Evolutionary conservation across 176 grass and related monocot species (phyloP).

Genomic region (Aegilops tauschii): DNA sequence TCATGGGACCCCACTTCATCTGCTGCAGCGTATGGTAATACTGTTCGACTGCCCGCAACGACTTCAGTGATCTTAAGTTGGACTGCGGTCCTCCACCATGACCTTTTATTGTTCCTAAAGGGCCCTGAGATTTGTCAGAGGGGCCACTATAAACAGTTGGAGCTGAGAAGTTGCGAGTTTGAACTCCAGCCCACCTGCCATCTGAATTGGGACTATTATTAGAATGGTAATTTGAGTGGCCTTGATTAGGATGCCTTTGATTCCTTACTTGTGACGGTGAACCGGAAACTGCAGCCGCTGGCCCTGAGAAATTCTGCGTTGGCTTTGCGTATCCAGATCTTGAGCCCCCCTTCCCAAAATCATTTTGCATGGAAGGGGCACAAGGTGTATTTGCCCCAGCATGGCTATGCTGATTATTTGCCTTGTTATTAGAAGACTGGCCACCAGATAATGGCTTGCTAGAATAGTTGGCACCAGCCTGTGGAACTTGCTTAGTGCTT

Average conservation of each 20-base stretch:
- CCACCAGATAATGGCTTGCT: constrained; percentile 34
- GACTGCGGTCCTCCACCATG: constrained; percentile 44
- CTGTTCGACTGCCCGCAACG: constrained; percentile 61
- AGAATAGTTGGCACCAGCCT: constrained; percentile 40
- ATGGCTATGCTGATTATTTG: constrained; percentile 33
- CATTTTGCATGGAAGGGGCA: constrained; percentile 35
- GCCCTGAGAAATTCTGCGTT: constrained; percentile 45
- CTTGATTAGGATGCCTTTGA: constrained; percentile 48
- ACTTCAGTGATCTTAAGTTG: constrained; percentile 55
- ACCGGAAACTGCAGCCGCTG: constrained; percentile 41
- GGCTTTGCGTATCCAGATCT: constrained; percentile 44
- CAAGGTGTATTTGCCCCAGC: constrained; percentile 38
- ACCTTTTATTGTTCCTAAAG: constrained; percentile 46
- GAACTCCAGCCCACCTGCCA: constrained; percentile 35
- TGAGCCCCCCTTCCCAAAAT: constrained; percentile 32
- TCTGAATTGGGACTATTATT: constrained; percentile 45
- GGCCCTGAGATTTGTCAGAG: constrained; percentile 42
- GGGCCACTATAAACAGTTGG: constrained; percentile 34
- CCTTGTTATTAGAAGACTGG: constrained; percentile 40
- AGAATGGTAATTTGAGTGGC: constrained; percentile 47
- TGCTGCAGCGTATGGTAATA: constrained; percentile 82
- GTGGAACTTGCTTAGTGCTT: constrained; percentile 20
- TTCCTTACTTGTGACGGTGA: constrained; percentile 44
- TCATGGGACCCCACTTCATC: constrained; percentile 84
- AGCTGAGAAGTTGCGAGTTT: constrained; percentile 35